Base-by-base conservation (phyloP, 495 filamentous ascomycete species). In the Tuber microsphaerosporum region DNA sequence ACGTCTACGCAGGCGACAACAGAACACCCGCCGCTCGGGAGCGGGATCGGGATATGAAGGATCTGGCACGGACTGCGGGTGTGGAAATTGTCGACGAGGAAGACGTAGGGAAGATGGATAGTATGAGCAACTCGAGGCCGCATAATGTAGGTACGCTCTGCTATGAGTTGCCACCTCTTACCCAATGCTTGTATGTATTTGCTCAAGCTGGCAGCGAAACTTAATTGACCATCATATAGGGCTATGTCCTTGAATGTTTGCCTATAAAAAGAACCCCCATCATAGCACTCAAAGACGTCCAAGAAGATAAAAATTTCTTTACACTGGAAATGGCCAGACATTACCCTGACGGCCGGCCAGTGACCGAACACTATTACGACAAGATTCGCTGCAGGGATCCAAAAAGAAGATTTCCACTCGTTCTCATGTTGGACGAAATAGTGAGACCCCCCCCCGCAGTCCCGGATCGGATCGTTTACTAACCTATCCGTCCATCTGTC, bases 211-310 rank as follows among this genome's bases (percentile, higher is more conserved):
- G 31, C 19, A 34, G 22, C 6, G 70, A 37, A 73, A 48, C 71
- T 31, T 42, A 10, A 42, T 39, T 56, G 37, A 71, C 44, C 43
- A 46, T 73, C 26, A 17, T 48, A 0, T 31, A 86, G 86, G 91
- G 94, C 73, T 93, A 90, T 81, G 86, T 98, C 56, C 88, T 99
- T 41, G 95, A 99, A 84, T 90, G 91, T 37, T 97, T 94, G 0
- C 92, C 91, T 14, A 84, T 98, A 41, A 93, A 92, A 0, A 89
- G 90, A 77, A 85, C 89, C 1, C 94, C 94, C 2, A 85, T 97
- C 34, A 86, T 85, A 41, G 82, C 86, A 34, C 84, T 97, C 26
- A 86, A 85, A 43, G 73, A 82, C 4, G 84, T 90, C 20, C 80
- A 84, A 7, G 76, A 81, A 14, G 79, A 81, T 69, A 81, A 83